These are phyloP conservation scores for Aspergillus kassunensis DNA, from an alignment of 495 filamentous ascomycete genomes.

Conservation along the genomic window DNA sequence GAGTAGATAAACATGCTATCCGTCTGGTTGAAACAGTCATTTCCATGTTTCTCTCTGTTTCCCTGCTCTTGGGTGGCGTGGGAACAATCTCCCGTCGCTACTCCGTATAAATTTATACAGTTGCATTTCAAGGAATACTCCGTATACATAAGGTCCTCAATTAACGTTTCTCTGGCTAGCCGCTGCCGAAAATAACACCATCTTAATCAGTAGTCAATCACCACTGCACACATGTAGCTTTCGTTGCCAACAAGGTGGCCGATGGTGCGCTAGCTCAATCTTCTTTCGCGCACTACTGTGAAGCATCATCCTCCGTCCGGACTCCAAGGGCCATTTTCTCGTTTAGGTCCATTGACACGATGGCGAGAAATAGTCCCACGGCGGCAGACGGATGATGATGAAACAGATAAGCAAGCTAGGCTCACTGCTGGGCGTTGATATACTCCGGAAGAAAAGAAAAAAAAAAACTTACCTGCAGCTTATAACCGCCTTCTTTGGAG, in stretches of 20 bases:
- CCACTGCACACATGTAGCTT: slow-evolving; percentile 23
- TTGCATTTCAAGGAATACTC: too few species aligned
- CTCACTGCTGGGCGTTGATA: not conserved
- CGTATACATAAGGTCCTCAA: too few species aligned
- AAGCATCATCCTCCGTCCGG: not conserved
- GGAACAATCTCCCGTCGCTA: not conserved
- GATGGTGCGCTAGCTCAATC: slow-evolving; percentile 19
- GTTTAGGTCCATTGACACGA: not conserved
- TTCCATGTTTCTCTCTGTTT: not conserved
- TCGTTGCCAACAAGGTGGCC: slow-evolving; percentile 23
- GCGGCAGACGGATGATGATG: not conserved
- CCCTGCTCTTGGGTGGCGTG: not conserved
- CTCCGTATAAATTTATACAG: too few species aligned
- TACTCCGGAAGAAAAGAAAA: too few species aligned
- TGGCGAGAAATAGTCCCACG: not conserved
- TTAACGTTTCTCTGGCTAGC: not conserved
- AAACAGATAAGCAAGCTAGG: not conserved
- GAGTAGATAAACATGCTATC: not conserved
- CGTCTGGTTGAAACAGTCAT: not conserved
- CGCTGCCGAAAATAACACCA: slow-evolving; percentile 13
- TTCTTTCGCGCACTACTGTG: slow-evolving; percentile 13
- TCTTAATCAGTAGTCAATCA: slow-evolving; percentile 16
- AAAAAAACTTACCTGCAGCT: not conserved
- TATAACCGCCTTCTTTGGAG: not conserved
- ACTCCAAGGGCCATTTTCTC: not conserved